Evolutionary conservation across 768 basidiomycete species (phyloP).

Genomic region (Calocera viscosa): DNA sequence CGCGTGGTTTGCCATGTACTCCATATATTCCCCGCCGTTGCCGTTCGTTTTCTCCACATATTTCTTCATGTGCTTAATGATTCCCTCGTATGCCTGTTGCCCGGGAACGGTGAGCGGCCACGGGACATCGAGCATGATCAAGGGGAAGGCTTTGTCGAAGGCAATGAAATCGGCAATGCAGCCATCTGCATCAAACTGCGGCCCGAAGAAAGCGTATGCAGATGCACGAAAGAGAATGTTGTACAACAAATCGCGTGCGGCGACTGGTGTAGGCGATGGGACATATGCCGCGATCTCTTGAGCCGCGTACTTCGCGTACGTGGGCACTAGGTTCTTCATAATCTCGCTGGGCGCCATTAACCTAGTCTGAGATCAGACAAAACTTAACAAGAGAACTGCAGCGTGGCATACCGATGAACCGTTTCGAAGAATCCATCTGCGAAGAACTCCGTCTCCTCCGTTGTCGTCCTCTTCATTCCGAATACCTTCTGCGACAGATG

Average conservation of each 20-base stretch:
- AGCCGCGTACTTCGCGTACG: slow-evolving; percentile 9
- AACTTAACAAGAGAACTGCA: slow-evolving; percentile 13
- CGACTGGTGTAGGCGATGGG: slow-evolving; percentile 18
- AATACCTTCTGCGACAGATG: slow-evolving; percentile 19
- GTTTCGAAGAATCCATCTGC: slow-evolving; percentile 13
- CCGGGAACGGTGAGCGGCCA: slow-evolving; percentile 16
- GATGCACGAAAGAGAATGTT: slow-evolving; percentile 13
- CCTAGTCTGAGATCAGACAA: slow-evolving; percentile 12
- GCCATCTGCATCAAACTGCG: slow-evolving; percentile 15
- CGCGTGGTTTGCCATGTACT: neutral
- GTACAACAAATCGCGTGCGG: slow-evolving; percentile 1
- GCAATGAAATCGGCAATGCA: slow-evolving; percentile 13
- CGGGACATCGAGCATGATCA: slow-evolving; percentile 17
- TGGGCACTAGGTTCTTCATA: slow-evolving; percentile 9
- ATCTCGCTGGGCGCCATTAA: slow-evolving; percentile 8
- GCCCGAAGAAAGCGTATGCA: slow-evolving; percentile 19
- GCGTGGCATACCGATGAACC: slow-evolving; percentile 16
- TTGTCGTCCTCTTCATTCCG: slow-evolving; percentile 6
- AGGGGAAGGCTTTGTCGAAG: slow-evolving; percentile 20
- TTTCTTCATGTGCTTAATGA: slow-evolving; percentile 11
- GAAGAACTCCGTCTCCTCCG: slow-evolving; percentile 9
- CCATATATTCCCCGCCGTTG: neutral
- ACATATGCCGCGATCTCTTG: neutral
- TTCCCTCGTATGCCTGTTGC: slow-evolving; percentile 14
- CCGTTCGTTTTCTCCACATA: neutral